Conservation (phyloP, 2,329 filamentous ascomycete genomes). For the Plectosphaerella plurivora region DNA sequence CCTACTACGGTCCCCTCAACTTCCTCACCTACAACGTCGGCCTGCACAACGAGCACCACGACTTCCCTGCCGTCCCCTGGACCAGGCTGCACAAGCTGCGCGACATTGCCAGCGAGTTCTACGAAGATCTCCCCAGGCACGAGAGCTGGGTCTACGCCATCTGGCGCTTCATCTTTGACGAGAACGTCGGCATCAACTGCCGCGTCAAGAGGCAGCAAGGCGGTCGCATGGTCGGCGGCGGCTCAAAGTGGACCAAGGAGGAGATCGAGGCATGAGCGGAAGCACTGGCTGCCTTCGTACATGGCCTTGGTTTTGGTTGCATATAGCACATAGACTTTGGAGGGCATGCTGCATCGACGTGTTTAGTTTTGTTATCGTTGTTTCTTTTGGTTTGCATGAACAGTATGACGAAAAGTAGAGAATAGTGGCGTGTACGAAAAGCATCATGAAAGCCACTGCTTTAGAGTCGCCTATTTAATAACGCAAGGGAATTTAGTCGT, state of each 20-base stretch:
- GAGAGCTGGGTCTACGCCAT: constrained; percentile 89
- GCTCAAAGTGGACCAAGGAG: constrained; percentile 56
- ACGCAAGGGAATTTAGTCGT: not conserved
- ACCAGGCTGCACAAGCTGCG: constrained; percentile 75
- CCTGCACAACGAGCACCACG: constrained; percentile 97
- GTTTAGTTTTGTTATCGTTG: not conserved
- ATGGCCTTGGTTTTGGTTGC: not conserved
- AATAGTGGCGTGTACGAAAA: not conserved
- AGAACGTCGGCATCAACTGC: constrained; percentile 83
- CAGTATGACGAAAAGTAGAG: not conserved
- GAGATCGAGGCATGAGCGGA: constrained; percentile 59
- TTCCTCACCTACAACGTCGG: constrained; percentile 95
- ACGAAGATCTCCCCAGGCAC: constrained; percentile 79
- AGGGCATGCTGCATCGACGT: too few relatives aligned
- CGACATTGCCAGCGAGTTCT: constrained; percentile 83
- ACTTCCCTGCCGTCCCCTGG: constrained; percentile 97
- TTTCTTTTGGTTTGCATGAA: not conserved
- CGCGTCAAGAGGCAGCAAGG: constrained; percentile 89
- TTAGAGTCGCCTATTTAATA: not conserved
- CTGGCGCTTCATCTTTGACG: constrained; percentile 92
- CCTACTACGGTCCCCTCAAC: constrained; percentile 93
- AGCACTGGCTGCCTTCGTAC: not conserved
- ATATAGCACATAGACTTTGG: too few relatives aligned
- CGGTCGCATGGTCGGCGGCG: constrained; percentile 53
- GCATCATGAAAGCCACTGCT: not conserved